Conservation (phyloP, 305 asterid genomes). For the Plantago coronopus region DNA sequence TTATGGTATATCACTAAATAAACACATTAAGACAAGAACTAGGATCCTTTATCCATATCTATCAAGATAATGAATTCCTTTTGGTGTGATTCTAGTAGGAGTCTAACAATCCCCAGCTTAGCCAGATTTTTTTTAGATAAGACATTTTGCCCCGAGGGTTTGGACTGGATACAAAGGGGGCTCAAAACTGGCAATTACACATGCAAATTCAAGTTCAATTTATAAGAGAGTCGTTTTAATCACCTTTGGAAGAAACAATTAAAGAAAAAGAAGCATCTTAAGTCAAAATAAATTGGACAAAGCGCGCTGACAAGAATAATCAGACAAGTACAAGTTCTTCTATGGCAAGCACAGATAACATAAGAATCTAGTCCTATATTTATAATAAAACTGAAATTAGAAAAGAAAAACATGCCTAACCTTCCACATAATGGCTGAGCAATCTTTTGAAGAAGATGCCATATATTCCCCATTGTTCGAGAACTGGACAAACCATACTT, state of each 20-base stretch:
- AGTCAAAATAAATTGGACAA: too few relatives aligned
- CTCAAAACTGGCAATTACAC: too few relatives aligned
- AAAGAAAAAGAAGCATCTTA: too few relatives aligned
- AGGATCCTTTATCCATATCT: slow-evolving; percentile 3
- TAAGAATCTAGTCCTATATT: slow-evolving; percentile 14
- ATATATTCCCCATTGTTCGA: slow-evolving; percentile 75
- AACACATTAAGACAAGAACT: slow-evolving; percentile 8
- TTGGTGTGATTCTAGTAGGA: neutral
- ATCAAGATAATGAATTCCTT: slow-evolving; percentile 16
- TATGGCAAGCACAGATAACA: slow-evolving; percentile 18
- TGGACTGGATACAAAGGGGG: too few relatives aligned
- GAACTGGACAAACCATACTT: slow-evolving; percentile 96
- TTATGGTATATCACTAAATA: slow-evolving; percentile 2
- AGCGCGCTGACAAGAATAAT: too few relatives aligned
- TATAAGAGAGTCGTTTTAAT: too few relatives aligned
- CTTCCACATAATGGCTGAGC: slow-evolving; percentile 93
- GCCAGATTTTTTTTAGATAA: neutral
- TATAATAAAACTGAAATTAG: slow-evolving; percentile 16
- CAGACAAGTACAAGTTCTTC: too few relatives aligned
- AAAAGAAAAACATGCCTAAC: slow-evolving; percentile 30
- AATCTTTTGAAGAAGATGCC: slow-evolving; percentile 91
- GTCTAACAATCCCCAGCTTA: slow-evolving; percentile 5
- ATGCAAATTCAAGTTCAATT: too few relatives aligned
- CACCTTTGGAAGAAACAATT: too few relatives aligned
- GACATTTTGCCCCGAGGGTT: too few relatives aligned